Evolutionary conservation across 371 early-diverging fungal species (phyloP).

Genomic region (Saksenaea oblongispora): DNA sequence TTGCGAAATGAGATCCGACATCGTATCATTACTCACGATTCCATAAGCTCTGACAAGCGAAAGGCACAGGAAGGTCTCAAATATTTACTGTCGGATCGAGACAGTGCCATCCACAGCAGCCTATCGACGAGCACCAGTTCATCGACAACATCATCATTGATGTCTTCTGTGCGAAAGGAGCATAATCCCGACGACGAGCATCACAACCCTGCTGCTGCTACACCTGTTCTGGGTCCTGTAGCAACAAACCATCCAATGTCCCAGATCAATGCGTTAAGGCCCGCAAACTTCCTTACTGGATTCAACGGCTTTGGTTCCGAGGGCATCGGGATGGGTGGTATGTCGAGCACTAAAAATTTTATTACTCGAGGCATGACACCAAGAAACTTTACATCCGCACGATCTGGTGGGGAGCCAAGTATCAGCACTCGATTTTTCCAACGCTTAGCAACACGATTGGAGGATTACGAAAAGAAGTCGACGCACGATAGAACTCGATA

Average conservation of each 20-base stretch:
- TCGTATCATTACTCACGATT: conserved; percentile 46
- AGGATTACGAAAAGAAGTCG: conserved; percentile 35
- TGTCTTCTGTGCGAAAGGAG: conserved; percentile 13
- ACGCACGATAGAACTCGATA: conserved; percentile 6
- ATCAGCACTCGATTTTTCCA: conserved; percentile 52
- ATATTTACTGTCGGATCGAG: conserved; percentile 48
- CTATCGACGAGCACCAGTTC: conserved; percentile 31
- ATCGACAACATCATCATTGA: conserved; percentile 26
- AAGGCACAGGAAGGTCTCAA: conserved; percentile 52
- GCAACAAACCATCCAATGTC: conserved; percentile 2
- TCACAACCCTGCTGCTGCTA: conserved; percentile 10
- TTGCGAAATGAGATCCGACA: conserved; percentile 50
- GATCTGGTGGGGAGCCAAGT: conserved; percentile 31
- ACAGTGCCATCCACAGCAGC: conserved; percentile 27
- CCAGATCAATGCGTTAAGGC: conserved; percentile 27
- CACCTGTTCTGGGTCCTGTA: conserved; percentile 4
- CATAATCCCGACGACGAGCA: conserved; percentile 3
- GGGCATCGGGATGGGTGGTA: conserved; percentile 25
- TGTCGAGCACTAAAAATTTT: neutral
- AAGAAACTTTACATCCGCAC: conserved; percentile 5
- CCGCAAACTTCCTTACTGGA: conserved; percentile 46
- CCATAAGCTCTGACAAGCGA: conserved; percentile 35
- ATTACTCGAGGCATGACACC: conserved; percentile 19
- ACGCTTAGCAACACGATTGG: conserved; percentile 41
- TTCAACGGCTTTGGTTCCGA: conserved; percentile 34